Conservation (phyloP, 306 rosid species). For the Alnus rubra region DNA sequence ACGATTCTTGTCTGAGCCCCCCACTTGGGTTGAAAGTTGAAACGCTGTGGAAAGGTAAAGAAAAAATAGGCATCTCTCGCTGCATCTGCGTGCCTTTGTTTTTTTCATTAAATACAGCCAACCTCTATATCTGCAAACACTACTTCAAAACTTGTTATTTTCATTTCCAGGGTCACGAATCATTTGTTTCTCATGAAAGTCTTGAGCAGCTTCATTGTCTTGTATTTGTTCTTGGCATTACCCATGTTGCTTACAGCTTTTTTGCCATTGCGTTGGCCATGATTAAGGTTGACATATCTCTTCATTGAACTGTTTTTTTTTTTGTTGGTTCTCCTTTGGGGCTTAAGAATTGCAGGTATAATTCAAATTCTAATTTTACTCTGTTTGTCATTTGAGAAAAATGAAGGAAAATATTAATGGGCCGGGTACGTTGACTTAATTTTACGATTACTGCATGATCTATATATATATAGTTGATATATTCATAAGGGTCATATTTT, state of each 20-base stretch:
- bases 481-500: no score
- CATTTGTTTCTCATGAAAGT: constrained; percentile 83
- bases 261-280: constrained; percentile 71
- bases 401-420: no score
- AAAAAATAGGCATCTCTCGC: background rate
- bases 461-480: no score
- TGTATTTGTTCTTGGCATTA: constrained; percentile 78
- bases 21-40: constrained; percentile 75
- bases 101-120: background rate
- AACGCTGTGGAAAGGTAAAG: constrained; percentile 54
- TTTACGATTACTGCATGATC: no score
- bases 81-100: background rate
- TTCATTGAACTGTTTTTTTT: constrained; percentile 9
- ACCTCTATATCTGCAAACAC: background rate
- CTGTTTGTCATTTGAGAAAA: no score
- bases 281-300: constrained; percentile 64
- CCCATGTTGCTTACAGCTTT: constrained; percentile 80
- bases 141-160: constrained; percentile 19
- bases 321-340: background rate
- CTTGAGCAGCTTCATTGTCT: constrained; percentile 95
- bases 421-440: no score
- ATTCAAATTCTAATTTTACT: no score
- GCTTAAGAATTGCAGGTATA: background rate
- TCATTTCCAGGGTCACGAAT: constrained; percentile 68
- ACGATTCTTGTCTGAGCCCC: constrained; percentile 73